phyloP scores from a whole-genome alignment of 805 yeast genomes.

The Yamadazyma insecticola region DNA sequence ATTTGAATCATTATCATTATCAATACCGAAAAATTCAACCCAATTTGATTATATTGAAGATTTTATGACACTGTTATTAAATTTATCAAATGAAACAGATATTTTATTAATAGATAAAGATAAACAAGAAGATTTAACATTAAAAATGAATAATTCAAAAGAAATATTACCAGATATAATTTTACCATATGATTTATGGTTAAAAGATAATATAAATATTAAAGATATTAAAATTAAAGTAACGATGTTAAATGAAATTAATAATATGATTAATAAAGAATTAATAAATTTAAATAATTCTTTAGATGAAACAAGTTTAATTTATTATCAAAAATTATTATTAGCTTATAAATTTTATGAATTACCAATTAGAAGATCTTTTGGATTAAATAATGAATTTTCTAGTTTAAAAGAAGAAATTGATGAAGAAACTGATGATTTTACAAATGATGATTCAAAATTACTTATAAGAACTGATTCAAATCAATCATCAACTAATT shows the following conservation, averaged over 20 bases:
- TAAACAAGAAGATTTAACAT: too few relatives aligned
- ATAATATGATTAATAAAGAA: conserved; percentile 23
- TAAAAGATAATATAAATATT: conserved; percentile 24
- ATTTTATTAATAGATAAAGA: conserved; percentile 1
- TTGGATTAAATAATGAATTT: conserved; percentile 1
- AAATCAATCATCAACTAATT: conserved; percentile 11
- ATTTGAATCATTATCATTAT: not conserved
- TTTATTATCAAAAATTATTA: conserved; percentile 28
- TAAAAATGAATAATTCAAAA: not conserved
- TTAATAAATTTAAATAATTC: conserved; percentile 5
- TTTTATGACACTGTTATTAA: conserved; percentile 7
- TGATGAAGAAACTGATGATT: conserved; percentile 13
- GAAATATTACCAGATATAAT: conserved; percentile 30
- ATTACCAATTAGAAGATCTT: conserved; percentile 9
- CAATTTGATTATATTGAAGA: conserved; percentile 11
- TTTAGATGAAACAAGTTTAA: conserved; percentile 23
- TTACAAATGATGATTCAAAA: conserved; percentile 6
- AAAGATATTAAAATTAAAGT: conserved; percentile 28
- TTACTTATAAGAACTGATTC: conserved; percentile 9
- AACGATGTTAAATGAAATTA: conserved; percentile 27
- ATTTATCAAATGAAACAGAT: conserved; percentile 5
- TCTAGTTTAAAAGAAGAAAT: conserved; percentile 13
- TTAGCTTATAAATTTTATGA: conserved; percentile 30
- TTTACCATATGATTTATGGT: conserved; percentile 37
- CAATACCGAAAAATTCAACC: conserved; percentile 6